These are phyloP conservation scores for Dunaliella salina DNA, from an alignment of 163 green algal species.

Conservation along the genomic window DNA sequence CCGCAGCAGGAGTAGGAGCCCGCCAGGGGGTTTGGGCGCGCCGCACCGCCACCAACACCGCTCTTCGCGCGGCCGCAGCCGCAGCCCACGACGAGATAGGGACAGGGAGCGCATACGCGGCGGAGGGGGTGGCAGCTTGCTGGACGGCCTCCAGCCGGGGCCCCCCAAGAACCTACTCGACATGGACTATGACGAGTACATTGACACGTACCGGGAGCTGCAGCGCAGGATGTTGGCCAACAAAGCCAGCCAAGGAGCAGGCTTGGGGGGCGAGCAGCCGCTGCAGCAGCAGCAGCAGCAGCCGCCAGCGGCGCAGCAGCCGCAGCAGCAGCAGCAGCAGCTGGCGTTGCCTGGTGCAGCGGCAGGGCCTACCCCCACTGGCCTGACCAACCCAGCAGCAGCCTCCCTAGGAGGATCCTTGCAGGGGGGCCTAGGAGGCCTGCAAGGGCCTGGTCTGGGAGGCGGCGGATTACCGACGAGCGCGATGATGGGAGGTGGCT, in stretches of 20 bases:
- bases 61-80: not conserved
- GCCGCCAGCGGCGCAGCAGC: slow-evolving; percentile 1
- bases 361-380: no score
- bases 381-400: no score
- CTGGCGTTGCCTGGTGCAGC: no score
- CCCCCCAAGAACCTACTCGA: slow-evolving; percentile 13
- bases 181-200: slow-evolving; percentile 37
- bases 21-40: not conserved
- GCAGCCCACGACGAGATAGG: not conserved
- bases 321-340: not conserved
- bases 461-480: not conserved
- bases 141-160: not conserved
- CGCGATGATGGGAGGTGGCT: slow-evolving; percentile 5
- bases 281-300: not conserved
- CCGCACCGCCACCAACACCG: not conserved
- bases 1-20: not conserved
- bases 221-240: slow-evolving; percentile 16
- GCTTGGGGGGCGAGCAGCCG: not conserved
- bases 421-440: not conserved
- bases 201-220: slow-evolving; percentile 28
- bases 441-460: not conserved
- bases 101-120: not conserved
- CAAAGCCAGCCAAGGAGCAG: not conserved
- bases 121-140: not conserved
- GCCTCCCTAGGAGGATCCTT: no score